Evolutionary conservation across 768 basidiomycete genomes (phyloP).

Genomic region (Boletus tylopilopsis): DNA sequence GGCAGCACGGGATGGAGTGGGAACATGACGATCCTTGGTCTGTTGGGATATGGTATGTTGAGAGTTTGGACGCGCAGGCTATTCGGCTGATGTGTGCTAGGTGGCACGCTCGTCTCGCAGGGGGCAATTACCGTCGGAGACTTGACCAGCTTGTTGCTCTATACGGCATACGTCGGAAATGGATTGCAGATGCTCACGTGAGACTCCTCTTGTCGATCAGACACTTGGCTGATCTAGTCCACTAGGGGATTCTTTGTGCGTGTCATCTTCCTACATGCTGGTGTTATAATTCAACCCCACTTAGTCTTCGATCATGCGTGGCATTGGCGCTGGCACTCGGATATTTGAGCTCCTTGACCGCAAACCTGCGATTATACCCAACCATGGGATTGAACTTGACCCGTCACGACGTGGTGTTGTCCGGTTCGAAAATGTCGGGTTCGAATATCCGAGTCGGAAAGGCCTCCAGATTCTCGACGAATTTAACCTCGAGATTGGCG

Average conservation of each 20-base stretch:
- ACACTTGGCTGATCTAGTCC: background rate
- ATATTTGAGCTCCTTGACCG: conserved; percentile 94
- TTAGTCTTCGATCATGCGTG: conserved; percentile 93
- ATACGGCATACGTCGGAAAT: conserved; percentile 85
- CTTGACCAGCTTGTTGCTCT: conserved; percentile 82
- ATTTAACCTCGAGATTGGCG: conserved; percentile 73
- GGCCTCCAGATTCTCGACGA: conserved; percentile 79
- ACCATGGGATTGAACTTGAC: conserved; percentile 54
- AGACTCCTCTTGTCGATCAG: conserved; percentile 21
- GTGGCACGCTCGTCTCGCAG: conserved; percentile 84
- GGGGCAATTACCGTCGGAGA: conserved; percentile 92
- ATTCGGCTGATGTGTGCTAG: conserved; percentile 35
- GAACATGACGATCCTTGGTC: conserved; percentile 82
- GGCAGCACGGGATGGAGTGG: conserved; percentile 91
- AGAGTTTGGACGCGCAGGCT: background rate
- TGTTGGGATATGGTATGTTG: conserved; percentile 83
- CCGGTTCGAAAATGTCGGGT: conserved; percentile 78
- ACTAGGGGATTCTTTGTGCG: conserved; percentile 39
- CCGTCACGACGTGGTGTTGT: conserved; percentile 61
- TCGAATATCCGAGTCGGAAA: conserved; percentile 86
- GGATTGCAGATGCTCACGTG: conserved; percentile 79
- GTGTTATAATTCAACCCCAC: background rate
- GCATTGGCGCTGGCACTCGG: conserved; percentile 87
- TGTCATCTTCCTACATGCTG: conserved; percentile 1
- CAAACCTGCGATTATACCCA: conserved; percentile 65